phyloP scores from a whole-genome alignment of 2,329 filamentous ascomycete genomes.

The Rhexocercosporidium sp. region DNA sequence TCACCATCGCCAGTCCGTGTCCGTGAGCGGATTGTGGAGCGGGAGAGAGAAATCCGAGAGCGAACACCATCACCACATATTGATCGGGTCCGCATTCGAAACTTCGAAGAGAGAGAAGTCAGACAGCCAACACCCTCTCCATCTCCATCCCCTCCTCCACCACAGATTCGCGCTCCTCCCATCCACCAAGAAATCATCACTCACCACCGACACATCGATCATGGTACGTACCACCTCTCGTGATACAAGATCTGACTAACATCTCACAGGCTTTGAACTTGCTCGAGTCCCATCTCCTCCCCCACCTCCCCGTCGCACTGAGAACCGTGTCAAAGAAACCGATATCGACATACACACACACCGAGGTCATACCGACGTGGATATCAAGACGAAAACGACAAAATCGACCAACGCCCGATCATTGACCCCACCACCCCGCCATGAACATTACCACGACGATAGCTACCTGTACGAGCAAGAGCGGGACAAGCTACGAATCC shows the following conservation, averaged over 20 bases:
- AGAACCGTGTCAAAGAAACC: constrained; percentile 48
- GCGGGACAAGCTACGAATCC: constrained; percentile 41
- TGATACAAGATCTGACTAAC: constrained; percentile 22
- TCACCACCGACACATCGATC: constrained; percentile 79
- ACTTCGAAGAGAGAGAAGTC: constrained; percentile 32
- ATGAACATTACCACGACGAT: constrained; percentile 62
- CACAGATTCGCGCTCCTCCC: constrained; percentile 71
- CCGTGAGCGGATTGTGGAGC: constrained; percentile 39
- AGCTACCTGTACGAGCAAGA: constrained; percentile 65
- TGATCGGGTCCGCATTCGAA: constrained; percentile 40
- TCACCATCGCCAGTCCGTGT: constrained; percentile 37
- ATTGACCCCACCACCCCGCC: constrained; percentile 33
- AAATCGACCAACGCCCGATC: constrained; percentile 27
- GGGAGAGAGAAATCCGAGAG: constrained; percentile 32
- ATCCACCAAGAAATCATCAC: constrained; percentile 91
- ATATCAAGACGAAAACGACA: constrained; percentile 47
- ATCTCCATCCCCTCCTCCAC: constrained; percentile 48
- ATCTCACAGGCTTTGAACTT: constrained; percentile 39
- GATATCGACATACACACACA: constrained; percentile 67
- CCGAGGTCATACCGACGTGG: constrained; percentile 60
- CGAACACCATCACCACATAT: constrained; percentile 37
- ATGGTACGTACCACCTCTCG: constrained; percentile 61
- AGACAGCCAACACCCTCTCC: constrained; percentile 33
- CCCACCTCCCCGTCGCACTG: constrained; percentile 38
- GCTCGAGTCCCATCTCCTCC: constrained; percentile 35